These are phyloP conservation scores for Pseudogymnoascus sp. DNA, from an alignment of 2,329 filamentous ascomycete genomes.

Conservation along the genomic window DNA sequence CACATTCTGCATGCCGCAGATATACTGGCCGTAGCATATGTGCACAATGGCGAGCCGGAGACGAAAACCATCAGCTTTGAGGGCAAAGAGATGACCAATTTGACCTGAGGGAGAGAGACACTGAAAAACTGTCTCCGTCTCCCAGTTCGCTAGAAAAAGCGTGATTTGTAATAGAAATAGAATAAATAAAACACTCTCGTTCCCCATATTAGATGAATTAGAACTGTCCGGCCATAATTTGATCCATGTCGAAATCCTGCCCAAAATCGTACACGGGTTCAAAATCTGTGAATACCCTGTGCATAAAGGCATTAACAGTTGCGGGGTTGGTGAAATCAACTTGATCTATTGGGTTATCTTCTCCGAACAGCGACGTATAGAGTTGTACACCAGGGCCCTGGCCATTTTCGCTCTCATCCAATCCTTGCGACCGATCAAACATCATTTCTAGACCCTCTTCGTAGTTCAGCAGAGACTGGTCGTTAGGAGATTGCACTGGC, in stretches of 20 bases:
- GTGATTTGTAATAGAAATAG: not conserved
- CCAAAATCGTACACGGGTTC: slow-evolving; percentile 8
- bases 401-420: not conserved
- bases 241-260: slow-evolving; percentile 12
- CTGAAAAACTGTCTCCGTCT: no score
- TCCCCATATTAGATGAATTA: not conserved
- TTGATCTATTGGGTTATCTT: slow-evolving; percentile 6
- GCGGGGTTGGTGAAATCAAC: slow-evolving; percentile 7
- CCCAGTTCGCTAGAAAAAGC: not conserved
- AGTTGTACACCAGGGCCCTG: not conserved
- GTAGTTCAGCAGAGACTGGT: not conserved
- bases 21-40: no score
- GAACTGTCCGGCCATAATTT: not conserved
- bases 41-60: no score
- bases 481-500: not conserved
- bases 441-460: not conserved
- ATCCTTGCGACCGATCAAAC: not conserved
- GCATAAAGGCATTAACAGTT: slow-evolving; percentile 12
- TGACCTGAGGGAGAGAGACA: no score
- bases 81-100: no score
- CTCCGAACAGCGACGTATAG: slow-evolving; percentile 7
- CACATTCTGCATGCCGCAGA: no score
- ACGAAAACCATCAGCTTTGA: no score
- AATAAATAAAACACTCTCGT: not conserved
- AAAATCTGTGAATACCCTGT: slow-evolving; percentile 12